Percentiles rank a stretch among this genome's conserved stretches.
These are phyloP conservation scores for Lactarius vividus DNA, from an alignment of 768 basidiomycete genomes.

Conservation along the genomic window DNA sequence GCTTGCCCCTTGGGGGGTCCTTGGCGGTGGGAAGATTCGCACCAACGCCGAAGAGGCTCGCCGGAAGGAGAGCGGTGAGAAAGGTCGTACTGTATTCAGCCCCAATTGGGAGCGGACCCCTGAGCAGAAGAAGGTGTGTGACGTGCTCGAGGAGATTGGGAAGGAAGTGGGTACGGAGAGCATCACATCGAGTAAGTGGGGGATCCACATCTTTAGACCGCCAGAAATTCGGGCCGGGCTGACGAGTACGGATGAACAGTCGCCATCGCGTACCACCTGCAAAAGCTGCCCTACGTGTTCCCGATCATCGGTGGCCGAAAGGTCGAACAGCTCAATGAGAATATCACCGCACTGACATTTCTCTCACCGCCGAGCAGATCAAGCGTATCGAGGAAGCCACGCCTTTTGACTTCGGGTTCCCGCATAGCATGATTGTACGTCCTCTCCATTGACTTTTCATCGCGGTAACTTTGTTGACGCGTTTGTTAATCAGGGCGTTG, in stretches of 20 bases:
- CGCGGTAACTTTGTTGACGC: neutral
- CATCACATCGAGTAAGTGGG: constrained; percentile 25
- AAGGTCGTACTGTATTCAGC: constrained; percentile 33
- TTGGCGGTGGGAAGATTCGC: constrained; percentile 40
- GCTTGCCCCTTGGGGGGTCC: constrained; percentile 36
- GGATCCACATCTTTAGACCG: neutral
- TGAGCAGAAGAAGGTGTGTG: constrained; percentile 1
- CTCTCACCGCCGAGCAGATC: constrained; percentile 42
- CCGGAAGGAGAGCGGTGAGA: constrained; percentile 32
- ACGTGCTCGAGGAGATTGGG: constrained; percentile 41
- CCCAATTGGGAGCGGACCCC: constrained; percentile 38
- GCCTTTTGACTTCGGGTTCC: constrained; percentile 45
- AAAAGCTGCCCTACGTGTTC: constrained; percentile 38
- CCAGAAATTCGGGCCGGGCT: neutral
- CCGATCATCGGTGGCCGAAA: constrained; percentile 40
- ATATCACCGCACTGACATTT: constrained; percentile 32
- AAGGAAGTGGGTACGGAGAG: constrained; percentile 37
- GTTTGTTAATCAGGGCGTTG: constrained; percentile 8
- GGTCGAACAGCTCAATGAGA: constrained; percentile 35
- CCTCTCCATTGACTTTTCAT: neutral
- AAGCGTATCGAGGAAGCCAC: constrained; percentile 40
- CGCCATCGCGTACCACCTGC: constrained; percentile 47
- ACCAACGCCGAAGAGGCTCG: constrained; percentile 38
- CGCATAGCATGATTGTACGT: constrained; percentile 30
- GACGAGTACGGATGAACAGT: constrained; percentile 29